Base-by-base conservation (phyloP, 2,329 filamentous ascomycete genomes). In the Exophiala sp. region DNA sequence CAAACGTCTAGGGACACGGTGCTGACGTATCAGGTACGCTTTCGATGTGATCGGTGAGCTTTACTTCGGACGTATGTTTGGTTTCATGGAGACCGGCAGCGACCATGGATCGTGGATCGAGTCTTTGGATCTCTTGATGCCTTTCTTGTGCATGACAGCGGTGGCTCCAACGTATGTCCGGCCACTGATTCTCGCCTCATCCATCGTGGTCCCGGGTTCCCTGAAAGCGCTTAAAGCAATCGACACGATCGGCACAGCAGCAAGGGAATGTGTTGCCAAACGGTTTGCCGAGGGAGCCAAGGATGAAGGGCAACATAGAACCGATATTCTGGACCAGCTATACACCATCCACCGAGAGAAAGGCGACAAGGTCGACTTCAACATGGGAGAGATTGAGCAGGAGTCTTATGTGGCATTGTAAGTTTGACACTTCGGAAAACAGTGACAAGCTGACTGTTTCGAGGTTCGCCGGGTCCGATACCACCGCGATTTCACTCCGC, bases 1-100 rank as follows among this genome's bases (percentile, higher is more conserved):
- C 11, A 9, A 9, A 16, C 13, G 13, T 19, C n/a, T 37, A 5
- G 16, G 37, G 24, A 35, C 13, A 11, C 8, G 24, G 29, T 13
- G 24, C 48, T 53, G 43, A 53, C 30, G 21, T 27, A 23, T 16
- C 39, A 68, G 66, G 65, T 70, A 65, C 50, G 62, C 70, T 2
- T 73, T 69, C 63, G 71, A 74, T 47, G 64, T 71, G n/a, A 63
- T 72, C 14, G 68, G 70, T 14, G 65, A 66, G 23, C 53, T 71
- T 16, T 67, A 65, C 18, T 73, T 72, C 39, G 66, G 70, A 16
- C 61, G 63, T 8, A 64, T 64, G 44, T 70, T 72, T 44, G 70
- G 71, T 2, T 74, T 72, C 55, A 60, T 73, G 43, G 59, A 71
- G 19, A 56, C 63, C 5, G 63, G 66, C 1, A 48, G 56, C 1